phyloP scores from a whole-genome alignment of 2,329 filamentous ascomycete genomes.

The Incumbomyces lentus region DNA sequence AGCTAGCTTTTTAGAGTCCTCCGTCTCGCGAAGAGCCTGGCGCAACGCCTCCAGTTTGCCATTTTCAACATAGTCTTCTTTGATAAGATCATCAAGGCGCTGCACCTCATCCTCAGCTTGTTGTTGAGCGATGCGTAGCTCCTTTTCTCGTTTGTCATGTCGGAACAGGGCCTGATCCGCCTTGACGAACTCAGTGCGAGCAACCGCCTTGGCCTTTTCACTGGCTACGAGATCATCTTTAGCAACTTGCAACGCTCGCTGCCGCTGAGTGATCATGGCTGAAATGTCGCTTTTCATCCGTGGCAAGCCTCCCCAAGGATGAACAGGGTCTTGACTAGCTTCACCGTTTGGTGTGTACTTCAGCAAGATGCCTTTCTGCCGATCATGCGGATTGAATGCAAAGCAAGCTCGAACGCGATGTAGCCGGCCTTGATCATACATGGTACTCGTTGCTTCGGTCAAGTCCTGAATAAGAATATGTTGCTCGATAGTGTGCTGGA shows the following conservation, averaged over 20 bases:
- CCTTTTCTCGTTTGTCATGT: slow-evolving; percentile 37
- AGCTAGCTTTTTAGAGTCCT: slow-evolving; percentile 36
- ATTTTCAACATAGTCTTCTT: slow-evolving; percentile 51
- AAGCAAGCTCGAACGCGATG: slow-evolving; percentile 59
- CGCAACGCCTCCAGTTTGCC: slow-evolving; percentile 52
- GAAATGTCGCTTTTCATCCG: slow-evolving; percentile 74
- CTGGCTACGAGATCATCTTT: slow-evolving; percentile 42
- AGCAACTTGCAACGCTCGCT: slow-evolving; percentile 42
- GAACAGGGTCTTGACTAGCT: slow-evolving; percentile 42
- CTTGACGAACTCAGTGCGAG: slow-evolving; percentile 40
- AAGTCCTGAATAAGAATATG: slow-evolving; percentile 64
- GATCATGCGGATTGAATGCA: slow-evolving; percentile 53
- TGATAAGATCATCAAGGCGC: slow-evolving; percentile 56
- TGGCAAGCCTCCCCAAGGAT: slow-evolving; percentile 43
- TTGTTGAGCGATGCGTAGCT: slow-evolving; percentile 49
- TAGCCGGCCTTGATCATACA: slow-evolving; percentile 42
- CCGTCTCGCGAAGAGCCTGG: slow-evolving; percentile 47
- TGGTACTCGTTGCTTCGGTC: slow-evolving; percentile 55
- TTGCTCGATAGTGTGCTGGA: slow-evolving; percentile 74
- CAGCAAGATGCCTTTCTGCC: slow-evolving; percentile 51
- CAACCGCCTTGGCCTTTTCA: slow-evolving; percentile 41
- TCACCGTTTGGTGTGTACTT: slow-evolving; percentile 40
- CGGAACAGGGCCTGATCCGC: slow-evolving; percentile 40
- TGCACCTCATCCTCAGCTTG: slow-evolving; percentile 52
- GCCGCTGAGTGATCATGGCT: slow-evolving; percentile 50